Base-by-base conservation (phyloP, 169 alveolate genomes). In the Ichthyophthirius multifiliis region DNA sequence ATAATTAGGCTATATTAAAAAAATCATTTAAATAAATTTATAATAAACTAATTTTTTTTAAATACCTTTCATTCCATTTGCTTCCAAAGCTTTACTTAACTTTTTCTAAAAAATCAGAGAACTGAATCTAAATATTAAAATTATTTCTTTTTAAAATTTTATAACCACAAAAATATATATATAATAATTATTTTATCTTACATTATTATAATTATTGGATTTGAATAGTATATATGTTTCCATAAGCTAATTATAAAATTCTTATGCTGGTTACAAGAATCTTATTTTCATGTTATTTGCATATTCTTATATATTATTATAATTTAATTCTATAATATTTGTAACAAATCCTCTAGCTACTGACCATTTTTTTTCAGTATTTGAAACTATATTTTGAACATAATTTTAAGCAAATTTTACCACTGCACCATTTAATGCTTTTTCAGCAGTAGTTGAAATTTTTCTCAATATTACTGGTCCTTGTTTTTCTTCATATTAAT, bases 331-430 rank as follows among this genome's bases (percentile, higher is more conserved):
- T 9, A 67, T 67, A 5, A 67, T 67, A 23, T 67, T 67, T 3
- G 77, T 67, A 67, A 67, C 77, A 67, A 67, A 67, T 23, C 77
- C 55, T 67, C 77, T 67, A 37, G 77, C 77, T 39, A 67, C 77
- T 67, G 15, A 23, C 77, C 77, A 67, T 34, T 34, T 35, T 39
- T 67, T 41, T 35, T 67, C 15, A 12, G 77, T 67, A 37, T 67
- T 67, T 16, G 16, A 37, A 16, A 34, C 46, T 39, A 67, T 37
- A 20, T 67, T 67, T 37, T 67, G 20, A 12, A 67, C 35, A 67
- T 67, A 67, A n/a, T 67, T 37, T 16, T 35, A 34, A 6, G 77
- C 77, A 37, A 37, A 67, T 9, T 67, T 67, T 20, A 55, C 71
- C 6, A 55, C 71, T 4, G 71, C 71, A 6, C 71, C 71, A 7